Evolutionary conservation across 2,329 filamentous ascomycete genomes (phyloP).

Genomic region (Trichoderma pleuroti): DNA sequence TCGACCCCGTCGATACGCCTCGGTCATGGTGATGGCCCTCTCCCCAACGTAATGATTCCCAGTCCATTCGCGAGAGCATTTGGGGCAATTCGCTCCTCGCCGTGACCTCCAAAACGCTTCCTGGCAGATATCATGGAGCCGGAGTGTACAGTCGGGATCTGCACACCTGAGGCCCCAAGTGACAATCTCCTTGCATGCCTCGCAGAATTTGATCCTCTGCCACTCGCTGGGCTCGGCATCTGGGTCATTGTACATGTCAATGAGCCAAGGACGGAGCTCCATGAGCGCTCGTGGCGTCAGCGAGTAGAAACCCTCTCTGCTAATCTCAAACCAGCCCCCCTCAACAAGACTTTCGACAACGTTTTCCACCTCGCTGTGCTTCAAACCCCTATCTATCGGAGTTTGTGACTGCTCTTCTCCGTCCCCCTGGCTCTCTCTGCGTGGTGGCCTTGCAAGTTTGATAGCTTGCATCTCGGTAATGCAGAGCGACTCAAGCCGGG

Average conservation of each 20-base stretch:
- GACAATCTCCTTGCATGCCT: constrained; percentile 84
- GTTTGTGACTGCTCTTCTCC: constrained; percentile 34
- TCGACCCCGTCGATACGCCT: constrained; percentile 45
- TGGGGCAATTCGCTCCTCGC: constrained; percentile 61
- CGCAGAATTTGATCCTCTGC: constrained; percentile 80
- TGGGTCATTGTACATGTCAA: constrained; percentile 84
- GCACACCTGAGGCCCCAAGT: constrained; percentile 78
- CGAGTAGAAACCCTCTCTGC: constrained; percentile 66
- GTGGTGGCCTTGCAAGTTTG: constrained; percentile 58
- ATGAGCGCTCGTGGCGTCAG: constrained; percentile 75
- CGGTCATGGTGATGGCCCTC: constrained; percentile 52
- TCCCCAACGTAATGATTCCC: constrained; percentile 53
- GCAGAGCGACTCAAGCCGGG: constrained; percentile 77
- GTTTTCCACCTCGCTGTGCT: constrained; percentile 71
- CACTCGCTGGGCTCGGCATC: constrained; percentile 57
- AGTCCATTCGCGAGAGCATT: constrained; percentile 51
- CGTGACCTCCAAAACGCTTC: constrained; percentile 69
- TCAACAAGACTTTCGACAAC: constrained; percentile 67
- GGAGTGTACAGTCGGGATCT: constrained; percentile 61
- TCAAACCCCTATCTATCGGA: constrained; percentile 56
- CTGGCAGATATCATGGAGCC: constrained; percentile 75
- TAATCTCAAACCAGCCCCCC: constrained; percentile 83
- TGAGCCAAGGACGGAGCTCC: constrained; percentile 79
- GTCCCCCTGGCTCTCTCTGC: constrained; percentile 32
- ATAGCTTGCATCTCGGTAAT: constrained; percentile 75